phyloP scores from a whole-genome alignment of 2,329 filamentous ascomycete species.

The Epichloe amarillans region DNA sequence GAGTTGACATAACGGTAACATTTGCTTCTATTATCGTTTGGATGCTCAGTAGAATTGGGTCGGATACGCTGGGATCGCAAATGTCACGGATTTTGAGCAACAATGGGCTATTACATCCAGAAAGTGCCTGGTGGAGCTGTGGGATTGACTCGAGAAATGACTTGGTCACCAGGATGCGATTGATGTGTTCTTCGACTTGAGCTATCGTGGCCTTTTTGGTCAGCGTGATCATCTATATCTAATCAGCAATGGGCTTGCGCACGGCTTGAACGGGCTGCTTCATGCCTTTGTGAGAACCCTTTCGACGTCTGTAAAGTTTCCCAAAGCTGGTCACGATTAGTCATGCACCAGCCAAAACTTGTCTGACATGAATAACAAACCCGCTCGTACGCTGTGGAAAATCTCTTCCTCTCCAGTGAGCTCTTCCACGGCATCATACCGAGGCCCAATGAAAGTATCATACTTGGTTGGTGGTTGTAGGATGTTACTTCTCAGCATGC shows the following conservation, averaged over 20 bases:
- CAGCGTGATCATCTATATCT: conserved; percentile 57
- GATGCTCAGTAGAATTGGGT: conserved; percentile 51
- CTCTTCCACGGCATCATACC: conserved; percentile 77
- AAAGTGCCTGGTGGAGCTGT: conserved; percentile 54
- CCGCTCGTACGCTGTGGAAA: conserved; percentile 62
- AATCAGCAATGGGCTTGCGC: background rate
- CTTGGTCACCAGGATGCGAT: conserved; percentile 78
- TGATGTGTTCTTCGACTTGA: conserved; percentile 68
- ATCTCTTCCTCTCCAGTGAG: conserved; percentile 71
- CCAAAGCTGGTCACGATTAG: conserved; percentile 40
- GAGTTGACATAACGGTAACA: conserved; percentile 61
- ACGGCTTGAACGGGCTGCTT: background rate
- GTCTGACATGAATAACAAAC: conserved; percentile 24
- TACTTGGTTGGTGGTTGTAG: conserved; percentile 72
- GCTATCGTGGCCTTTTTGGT: conserved; percentile 52
- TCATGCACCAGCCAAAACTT: background rate
- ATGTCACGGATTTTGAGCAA: conserved; percentile 55
- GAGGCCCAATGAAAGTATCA: conserved; percentile 48
- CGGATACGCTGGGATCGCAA: conserved; percentile 51
- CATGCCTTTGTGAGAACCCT: conserved; percentile 60
- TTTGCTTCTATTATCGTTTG: conserved; percentile 64
- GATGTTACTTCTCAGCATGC: conserved; percentile 73
- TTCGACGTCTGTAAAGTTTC: conserved; percentile 64
- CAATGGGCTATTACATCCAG: conserved; percentile 48
- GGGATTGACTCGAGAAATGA: conserved; percentile 59